Percentiles rank a stretch among this genome's conserved stretches.
phyloP scores from a whole-genome alignment of 495 filamentous ascomycete genomes.

The Penicillium canariense region DNA sequence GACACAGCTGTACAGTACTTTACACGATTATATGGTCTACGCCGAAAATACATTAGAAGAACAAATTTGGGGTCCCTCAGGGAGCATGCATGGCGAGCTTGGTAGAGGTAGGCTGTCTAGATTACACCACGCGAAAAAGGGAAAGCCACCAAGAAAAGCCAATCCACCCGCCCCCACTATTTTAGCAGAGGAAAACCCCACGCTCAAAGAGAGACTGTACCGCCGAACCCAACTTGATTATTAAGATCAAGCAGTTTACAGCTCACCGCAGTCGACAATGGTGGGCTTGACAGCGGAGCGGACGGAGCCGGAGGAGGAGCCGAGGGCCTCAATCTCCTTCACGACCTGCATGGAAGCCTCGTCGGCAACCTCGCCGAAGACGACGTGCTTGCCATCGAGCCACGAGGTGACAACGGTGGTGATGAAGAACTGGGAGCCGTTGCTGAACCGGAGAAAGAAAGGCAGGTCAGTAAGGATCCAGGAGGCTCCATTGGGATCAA shows the following conservation, averaged over 20 bases:
- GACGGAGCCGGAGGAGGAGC: conserved; percentile 59
- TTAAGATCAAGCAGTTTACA: conserved; percentile 37
- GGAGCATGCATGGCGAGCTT: conserved; percentile 24
- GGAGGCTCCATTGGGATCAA: not conserved
- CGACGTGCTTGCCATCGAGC: conserved; percentile 96
- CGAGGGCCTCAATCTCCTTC: conserved; percentile 70
- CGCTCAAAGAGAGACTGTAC: conserved; percentile 20
- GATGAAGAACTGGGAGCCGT: conserved; percentile 98
- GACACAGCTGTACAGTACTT: no score
- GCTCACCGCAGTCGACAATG: conserved; percentile 60
- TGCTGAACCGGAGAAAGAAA: conserved; percentile 51
- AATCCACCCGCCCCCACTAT: conserved; percentile 3
- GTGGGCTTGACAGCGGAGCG: conserved; percentile 62
- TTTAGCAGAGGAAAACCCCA: conserved; percentile 2
- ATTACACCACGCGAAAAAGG: conserved; percentile 25
- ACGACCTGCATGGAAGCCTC: conserved; percentile 61
- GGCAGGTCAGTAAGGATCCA: conserved; percentile 4
- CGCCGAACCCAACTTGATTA: conserved; percentile 13
- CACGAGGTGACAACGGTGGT: conserved; percentile 91
- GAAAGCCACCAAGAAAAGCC: conserved; percentile 14
- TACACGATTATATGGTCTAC: no score
- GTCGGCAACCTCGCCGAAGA: conserved; percentile 90
- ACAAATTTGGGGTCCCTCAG: conserved; percentile 6
- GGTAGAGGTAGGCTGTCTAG: conserved; percentile 27
- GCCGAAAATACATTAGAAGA: no score